Conservation (phyloP, 2,329 filamentous ascomycete genomes). For the Hypomyces perniciosus region DNA sequence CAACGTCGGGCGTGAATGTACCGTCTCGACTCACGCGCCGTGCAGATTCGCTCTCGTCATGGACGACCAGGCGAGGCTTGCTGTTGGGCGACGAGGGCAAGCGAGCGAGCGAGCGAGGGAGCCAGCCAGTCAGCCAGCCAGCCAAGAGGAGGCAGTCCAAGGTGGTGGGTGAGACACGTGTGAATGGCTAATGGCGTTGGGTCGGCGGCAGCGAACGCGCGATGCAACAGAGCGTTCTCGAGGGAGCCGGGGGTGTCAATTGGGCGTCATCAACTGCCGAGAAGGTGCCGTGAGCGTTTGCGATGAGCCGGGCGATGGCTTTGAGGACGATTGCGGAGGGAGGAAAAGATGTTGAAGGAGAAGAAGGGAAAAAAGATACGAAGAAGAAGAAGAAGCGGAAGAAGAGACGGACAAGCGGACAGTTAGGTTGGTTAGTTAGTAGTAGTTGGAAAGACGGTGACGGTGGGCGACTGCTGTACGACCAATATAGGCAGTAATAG, state of each 20-base stretch:
- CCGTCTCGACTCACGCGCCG: background rate
- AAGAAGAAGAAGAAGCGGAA: slow-evolving; percentile 1
- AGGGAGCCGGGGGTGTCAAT: slow-evolving; percentile 9
- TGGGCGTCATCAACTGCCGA: background rate
- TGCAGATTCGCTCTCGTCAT: background rate
- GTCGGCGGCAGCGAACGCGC: slow-evolving; percentile 10
- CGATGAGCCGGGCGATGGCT: background rate
- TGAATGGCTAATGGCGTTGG: slow-evolving; percentile 12
- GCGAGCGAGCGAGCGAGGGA: background rate
- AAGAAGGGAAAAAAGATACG: background rate
- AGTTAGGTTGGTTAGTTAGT: background rate
- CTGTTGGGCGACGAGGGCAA: background rate
- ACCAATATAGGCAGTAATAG: too few relatives aligned
- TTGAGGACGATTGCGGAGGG: background rate
- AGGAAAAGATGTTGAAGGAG: background rate
- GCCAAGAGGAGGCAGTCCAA: background rate
- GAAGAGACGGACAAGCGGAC: background rate
- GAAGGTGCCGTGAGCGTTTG: background rate
- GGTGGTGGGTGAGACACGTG: slow-evolving; percentile 16
- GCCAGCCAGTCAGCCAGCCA: background rate
- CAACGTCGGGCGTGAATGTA: background rate
- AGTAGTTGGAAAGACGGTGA: slow-evolving; percentile 7
- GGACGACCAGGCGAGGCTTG: background rate
- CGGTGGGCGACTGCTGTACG: background rate
- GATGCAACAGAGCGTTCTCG: slow-evolving; percentile 9